phyloP scores from a whole-genome alignment of 164 flowering plant genomes.

The Hamamelis virginiana region DNA sequence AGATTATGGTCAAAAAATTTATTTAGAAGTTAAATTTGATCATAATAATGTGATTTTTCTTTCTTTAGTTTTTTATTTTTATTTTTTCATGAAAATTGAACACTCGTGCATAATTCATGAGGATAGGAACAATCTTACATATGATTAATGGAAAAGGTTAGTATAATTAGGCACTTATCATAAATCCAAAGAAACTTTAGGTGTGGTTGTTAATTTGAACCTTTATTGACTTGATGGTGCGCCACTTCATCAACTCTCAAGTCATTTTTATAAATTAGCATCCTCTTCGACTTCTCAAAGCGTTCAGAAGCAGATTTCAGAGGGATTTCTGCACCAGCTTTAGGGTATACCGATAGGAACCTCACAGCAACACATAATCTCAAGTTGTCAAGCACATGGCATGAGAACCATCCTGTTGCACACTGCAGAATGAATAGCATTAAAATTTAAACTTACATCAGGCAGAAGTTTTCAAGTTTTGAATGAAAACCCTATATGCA shows the following conservation, averaged over 20 bases:
- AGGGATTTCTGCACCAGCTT: slow-evolving; percentile 45
- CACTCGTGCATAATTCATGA: too few relatives aligned
- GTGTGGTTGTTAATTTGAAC: slow-evolving; percentile 22
- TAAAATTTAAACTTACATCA: neutral
- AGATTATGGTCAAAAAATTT: too few relatives aligned
- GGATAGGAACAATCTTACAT: too few relatives aligned
- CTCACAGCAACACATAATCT: slow-evolving; percentile 55
- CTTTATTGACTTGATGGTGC: slow-evolving; percentile 38
- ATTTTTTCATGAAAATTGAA: too few relatives aligned
- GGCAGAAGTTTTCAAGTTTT: too few relatives aligned
- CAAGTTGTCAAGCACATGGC: slow-evolving; percentile 38
- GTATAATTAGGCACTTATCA: too few relatives aligned
- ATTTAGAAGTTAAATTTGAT: neutral
- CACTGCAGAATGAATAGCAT: slow-evolving; percentile 36
- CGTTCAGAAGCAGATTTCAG: slow-evolving; percentile 42
- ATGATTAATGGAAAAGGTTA: too few relatives aligned
- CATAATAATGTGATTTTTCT: too few relatives aligned
- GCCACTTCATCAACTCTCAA: slow-evolving; percentile 32
- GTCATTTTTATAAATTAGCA: slow-evolving; percentile 26
- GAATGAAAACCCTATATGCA: too few relatives aligned
- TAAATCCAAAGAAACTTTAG: too few relatives aligned
- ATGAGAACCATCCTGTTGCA: slow-evolving; percentile 81
- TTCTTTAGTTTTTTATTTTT: too few relatives aligned
- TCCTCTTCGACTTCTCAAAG: slow-evolving; percentile 65
- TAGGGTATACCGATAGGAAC: slow-evolving; percentile 64